Evolutionary conservation across 75 land plant species (phyloP).

Genomic region (Cunninghamia lanceolata): DNA sequence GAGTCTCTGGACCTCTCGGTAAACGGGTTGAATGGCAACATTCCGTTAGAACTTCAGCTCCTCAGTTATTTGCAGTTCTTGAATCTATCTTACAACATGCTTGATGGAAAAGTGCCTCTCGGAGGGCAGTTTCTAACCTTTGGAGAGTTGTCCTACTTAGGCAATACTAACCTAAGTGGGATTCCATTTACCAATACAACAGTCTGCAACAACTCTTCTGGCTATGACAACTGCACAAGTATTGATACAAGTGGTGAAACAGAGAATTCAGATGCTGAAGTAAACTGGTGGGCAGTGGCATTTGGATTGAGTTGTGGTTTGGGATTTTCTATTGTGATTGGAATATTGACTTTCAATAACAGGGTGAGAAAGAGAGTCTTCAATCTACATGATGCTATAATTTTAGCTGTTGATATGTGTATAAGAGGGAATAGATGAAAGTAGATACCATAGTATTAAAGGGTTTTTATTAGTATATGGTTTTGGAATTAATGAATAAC

Average conservation of each 20-base stretch:
- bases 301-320: background rate
- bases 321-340: too few relatives aligned
- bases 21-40: slow-evolving; percentile 18
- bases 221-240: background rate
- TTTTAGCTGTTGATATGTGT: too few relatives aligned
- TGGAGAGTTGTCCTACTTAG: background rate
- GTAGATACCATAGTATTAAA: too few relatives aligned
- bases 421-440: too few relatives aligned
- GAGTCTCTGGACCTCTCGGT: slow-evolving; percentile 12
- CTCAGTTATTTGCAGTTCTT: too few relatives aligned
- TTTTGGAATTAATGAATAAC: too few relatives aligned
- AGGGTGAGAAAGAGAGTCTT: too few relatives aligned
- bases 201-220: background rate
- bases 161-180: background rate
- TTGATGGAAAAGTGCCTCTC: background rate
- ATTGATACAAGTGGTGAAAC: background rate
- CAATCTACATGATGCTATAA: too few relatives aligned
- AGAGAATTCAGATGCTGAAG: background rate
- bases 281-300: background rate
- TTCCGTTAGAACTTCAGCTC: background rate
- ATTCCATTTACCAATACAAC: background rate
- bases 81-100: too few relatives aligned
- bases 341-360: too few relatives aligned
- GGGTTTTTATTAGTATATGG: too few relatives aligned
- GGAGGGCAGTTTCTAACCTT: background rate